Evolutionary conservation across 1,284 basidiomycete species (phyloP).

Genomic region (Leccinum pallidistipes): DNA sequence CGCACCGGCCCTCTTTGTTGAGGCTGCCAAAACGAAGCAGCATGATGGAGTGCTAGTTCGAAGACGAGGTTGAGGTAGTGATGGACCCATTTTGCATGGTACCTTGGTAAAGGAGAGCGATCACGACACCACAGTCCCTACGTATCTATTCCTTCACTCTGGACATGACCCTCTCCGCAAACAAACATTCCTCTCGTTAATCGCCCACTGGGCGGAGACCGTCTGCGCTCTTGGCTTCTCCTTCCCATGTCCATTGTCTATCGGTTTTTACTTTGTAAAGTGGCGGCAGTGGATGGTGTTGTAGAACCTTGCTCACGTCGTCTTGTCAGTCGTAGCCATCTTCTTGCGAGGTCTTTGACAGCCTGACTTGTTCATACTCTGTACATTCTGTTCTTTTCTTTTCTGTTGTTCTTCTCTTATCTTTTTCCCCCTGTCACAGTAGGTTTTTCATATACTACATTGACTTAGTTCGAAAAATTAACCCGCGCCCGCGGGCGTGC

Average conservation of each 20-base stretch:
- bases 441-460: slow-evolving; percentile 31
- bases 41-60: slow-evolving; percentile 11
- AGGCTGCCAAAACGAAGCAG: slow-evolving; percentile 13
- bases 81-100: slow-evolving; percentile 26
- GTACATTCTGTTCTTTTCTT: background rate
- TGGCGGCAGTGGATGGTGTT: slow-evolving; percentile 6
- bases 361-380: slow-evolving; percentile 11
- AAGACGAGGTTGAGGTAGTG: slow-evolving; percentile 17
- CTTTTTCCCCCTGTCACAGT: slow-evolving; percentile 24
- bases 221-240: slow-evolving; percentile 3
- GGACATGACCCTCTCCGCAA: slow-evolving; percentile 28
- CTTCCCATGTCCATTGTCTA: slow-evolving; percentile 4
- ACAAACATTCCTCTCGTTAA: slow-evolving; percentile 22
- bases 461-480: slow-evolving; percentile 22
- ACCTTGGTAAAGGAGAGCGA: slow-evolving; percentile 22
- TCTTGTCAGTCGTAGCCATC: slow-evolving; percentile 9
- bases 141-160: slow-evolving; percentile 35
- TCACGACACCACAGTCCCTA: slow-evolving; percentile 28
- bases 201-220: slow-evolving; percentile 8
- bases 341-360: slow-evolving; percentile 9
- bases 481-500: no score
- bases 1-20: slow-evolving; percentile 10
- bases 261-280: background rate
- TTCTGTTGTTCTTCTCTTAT: background rate
- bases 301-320: slow-evolving; percentile 8